Conservation (phyloP, 2,329 filamentous ascomycete species). For the Domatiomyces globalis region DNA sequence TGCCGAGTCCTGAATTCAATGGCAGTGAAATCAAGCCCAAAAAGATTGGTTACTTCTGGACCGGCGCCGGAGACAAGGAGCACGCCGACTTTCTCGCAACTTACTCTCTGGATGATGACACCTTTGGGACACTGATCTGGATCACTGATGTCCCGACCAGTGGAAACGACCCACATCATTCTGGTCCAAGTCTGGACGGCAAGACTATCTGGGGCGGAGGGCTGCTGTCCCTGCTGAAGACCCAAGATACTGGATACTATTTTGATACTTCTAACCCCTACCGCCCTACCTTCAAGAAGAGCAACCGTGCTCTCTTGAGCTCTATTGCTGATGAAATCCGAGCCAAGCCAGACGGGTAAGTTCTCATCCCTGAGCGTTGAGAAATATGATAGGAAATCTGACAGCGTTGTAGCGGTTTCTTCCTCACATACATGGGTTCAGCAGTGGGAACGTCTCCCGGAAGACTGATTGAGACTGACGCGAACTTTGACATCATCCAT, state of each 20-base stretch:
- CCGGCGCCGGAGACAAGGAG: conserved; percentile 44
- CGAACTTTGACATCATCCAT: conserved; percentile 45
- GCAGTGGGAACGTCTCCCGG: conserved; percentile 45
- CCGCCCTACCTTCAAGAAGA: conserved; percentile 44
- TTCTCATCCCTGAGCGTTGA: neutral
- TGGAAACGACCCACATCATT: conserved; percentile 48
- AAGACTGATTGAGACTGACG: conserved; percentile 47
- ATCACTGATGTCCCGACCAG: conserved; percentile 45
- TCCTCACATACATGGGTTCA: conserved; percentile 49
- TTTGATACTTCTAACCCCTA: conserved; percentile 48
- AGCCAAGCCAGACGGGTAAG: conserved; percentile 43
- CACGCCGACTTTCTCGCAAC: conserved; percentile 47
- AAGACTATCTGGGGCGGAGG: conserved; percentile 46
- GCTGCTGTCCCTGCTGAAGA: conserved; percentile 45
- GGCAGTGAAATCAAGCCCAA: conserved; percentile 45
- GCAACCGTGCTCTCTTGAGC: conserved; percentile 43
- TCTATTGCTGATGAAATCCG: conserved; percentile 51
- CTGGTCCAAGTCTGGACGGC: conserved; percentile 41
- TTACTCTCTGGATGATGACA: conserved; percentile 47
- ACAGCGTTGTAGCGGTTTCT: conserved; percentile 32
- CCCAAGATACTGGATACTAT: conserved; percentile 47
- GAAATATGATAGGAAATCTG: neutral
- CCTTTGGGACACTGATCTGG: conserved; percentile 45
- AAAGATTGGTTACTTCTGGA: conserved; percentile 55
- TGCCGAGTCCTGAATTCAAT: conserved; percentile 40